phyloP scores from a whole-genome alignment of 768 basidiomycete genomes.

The Leccinum barrowsii region DNA sequence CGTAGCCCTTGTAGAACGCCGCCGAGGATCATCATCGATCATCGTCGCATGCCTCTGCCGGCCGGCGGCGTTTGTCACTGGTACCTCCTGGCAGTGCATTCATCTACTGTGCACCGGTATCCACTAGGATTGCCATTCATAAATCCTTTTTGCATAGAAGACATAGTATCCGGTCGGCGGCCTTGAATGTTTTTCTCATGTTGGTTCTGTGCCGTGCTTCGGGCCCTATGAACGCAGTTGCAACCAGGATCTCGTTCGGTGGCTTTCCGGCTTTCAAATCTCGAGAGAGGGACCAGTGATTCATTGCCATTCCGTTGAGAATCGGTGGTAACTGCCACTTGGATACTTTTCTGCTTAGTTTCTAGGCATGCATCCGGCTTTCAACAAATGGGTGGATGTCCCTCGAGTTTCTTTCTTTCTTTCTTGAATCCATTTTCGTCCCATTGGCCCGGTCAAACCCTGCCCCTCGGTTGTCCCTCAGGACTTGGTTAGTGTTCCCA shows the following conservation, averaged over 20 bases:
- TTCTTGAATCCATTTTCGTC: no score
- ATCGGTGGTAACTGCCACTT: background rate
- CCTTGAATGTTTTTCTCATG: background rate
- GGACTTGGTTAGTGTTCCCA: no score
- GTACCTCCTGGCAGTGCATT: background rate
- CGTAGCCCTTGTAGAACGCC: no score
- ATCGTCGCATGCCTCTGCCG: no score
- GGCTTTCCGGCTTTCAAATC: background rate
- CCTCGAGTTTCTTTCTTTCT: constrained; percentile 3
- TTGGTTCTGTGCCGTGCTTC: background rate
- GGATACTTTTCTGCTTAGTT: constrained; percentile 9
- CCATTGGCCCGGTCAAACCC: no score
- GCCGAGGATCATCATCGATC: background rate
- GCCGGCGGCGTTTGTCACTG: background rate
- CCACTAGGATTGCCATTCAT: background rate
- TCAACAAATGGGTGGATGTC: background rate
- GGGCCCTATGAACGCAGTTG: background rate
- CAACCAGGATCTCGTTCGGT: background rate
- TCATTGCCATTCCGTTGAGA: background rate
- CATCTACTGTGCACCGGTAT: background rate
- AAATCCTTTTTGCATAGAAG: background rate
- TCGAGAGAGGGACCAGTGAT: background rate
- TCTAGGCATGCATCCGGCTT: constrained; percentile 5
- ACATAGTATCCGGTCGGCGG: background rate
- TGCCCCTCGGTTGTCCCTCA: no score